Percentiles rank a stretch among this genome's conserved stretches.
phyloP scores from a whole-genome alignment of 805 yeast genomes.

The Candida sithepensis region DNA sequence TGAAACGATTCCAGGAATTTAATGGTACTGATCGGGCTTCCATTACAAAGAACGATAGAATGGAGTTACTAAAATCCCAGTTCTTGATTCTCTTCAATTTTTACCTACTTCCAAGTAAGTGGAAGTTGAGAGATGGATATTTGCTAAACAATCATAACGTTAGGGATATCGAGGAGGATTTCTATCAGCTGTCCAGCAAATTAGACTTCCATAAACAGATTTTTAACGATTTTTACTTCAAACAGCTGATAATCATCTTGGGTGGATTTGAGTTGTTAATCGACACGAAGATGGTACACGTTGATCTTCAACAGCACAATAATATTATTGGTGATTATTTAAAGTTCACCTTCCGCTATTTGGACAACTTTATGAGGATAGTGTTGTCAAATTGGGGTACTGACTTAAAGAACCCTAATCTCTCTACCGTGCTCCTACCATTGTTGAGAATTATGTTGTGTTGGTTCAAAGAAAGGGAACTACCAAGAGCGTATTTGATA shows the following conservation, averaged over 20 bases:
- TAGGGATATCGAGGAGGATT: slow-evolving; percentile 29
- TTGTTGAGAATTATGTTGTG: slow-evolving; percentile 47
- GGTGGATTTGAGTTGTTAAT: slow-evolving; percentile 36
- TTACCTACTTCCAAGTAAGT: slow-evolving; percentile 39
- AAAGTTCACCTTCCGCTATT: slow-evolving; percentile 38
- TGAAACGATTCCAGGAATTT: slow-evolving; percentile 25
- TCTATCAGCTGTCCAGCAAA: slow-evolving; percentile 24
- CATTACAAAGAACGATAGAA: slow-evolving; percentile 32
- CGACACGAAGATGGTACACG: slow-evolving; percentile 22
- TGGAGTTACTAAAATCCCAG: slow-evolving; percentile 29
- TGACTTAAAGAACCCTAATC: slow-evolving; percentile 14
- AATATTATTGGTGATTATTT: slow-evolving; percentile 30
- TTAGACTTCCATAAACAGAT: slow-evolving; percentile 32
- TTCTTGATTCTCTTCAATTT: slow-evolving; percentile 32
- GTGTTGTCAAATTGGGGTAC: slow-evolving; percentile 23
- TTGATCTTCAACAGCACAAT: slow-evolving; percentile 23
- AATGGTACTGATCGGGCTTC: slow-evolving; percentile 22
- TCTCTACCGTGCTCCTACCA: slow-evolving; percentile 31
- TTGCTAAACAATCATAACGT: slow-evolving; percentile 30
- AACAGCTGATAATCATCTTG: slow-evolving; percentile 34
- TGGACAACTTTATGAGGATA: slow-evolving; percentile 31
- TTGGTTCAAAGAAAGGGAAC: slow-evolving; percentile 54
- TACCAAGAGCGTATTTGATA: slow-evolving; percentile 32
- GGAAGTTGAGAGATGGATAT: slow-evolving; percentile 30
- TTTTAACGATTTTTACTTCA: slow-evolving; percentile 33